A percentile compares a stretch with the other conserved stretches of the same genome.
These are phyloP conservation scores for Dactylellina sp. DNA, from an alignment of 2,329 filamentous ascomycete species.

Conservation along the genomic window DNA sequence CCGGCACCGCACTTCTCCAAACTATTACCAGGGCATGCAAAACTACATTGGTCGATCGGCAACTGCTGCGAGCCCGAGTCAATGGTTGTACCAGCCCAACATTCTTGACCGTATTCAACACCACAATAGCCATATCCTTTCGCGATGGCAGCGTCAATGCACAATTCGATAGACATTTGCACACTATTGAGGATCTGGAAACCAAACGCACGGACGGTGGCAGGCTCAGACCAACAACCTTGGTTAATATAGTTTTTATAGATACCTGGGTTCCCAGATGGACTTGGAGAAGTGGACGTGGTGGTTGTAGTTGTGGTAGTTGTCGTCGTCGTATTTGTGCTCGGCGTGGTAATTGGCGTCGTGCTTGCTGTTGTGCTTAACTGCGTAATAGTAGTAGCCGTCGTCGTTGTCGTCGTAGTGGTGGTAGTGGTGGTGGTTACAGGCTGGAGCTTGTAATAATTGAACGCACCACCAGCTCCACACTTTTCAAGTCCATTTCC, in stretches of 20 bases:
- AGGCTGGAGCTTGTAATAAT: conserved; percentile 59
- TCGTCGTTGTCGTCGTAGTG: conserved; percentile 3
- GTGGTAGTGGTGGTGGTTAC: neutral
- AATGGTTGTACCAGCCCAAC: conserved; percentile 60
- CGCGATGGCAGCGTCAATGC: conserved; percentile 41
- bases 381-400: conserved; percentile 1
- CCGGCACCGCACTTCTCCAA: conserved; percentile 65
- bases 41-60: conserved; percentile 48
- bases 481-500: conserved; percentile 64
- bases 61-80: conserved; percentile 29
- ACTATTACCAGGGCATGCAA: conserved; percentile 63
- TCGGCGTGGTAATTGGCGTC: neutral
- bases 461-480: conserved; percentile 64
- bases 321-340: conserved; percentile 4
- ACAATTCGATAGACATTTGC: conserved; percentile 48
- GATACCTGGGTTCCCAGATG: conserved; percentile 22
- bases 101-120: conserved; percentile 60
- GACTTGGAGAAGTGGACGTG: conserved; percentile 1
- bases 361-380: neutral
- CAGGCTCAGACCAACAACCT: conserved; percentile 29
- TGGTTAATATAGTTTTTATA: conserved; percentile 34
- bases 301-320: conserved; percentile 15
- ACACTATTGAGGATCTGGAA: conserved; percentile 18
- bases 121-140: conserved; percentile 61
- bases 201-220: neutral